phyloP scores from a whole-genome alignment of 2,329 filamentous ascomycete species.

The Cercospora sp. region DNA sequence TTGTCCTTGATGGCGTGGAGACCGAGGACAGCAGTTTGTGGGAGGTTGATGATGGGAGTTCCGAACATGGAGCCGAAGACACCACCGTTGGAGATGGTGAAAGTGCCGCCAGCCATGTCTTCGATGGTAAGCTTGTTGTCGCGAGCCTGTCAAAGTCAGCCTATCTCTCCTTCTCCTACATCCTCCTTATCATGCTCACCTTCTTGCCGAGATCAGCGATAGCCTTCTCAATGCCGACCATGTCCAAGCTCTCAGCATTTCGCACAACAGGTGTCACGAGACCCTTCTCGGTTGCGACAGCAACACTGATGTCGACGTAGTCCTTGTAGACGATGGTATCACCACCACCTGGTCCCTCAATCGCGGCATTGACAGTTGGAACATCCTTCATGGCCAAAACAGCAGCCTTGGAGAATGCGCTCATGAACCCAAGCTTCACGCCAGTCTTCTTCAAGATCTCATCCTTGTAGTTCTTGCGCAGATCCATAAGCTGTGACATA shows the following conservation, averaged over 20 bases:
- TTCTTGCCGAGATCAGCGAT: conserved; percentile 97
- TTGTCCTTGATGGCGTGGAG: conserved; percentile 97
- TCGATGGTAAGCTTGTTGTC: conserved; percentile 97
- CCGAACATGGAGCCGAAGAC: conserved; percentile 98
- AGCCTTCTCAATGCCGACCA: conserved; percentile 83
- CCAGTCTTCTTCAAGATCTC: conserved; percentile 93
- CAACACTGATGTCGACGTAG: conserved; percentile 96
- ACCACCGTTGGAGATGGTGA: conserved; percentile 95
- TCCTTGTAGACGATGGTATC: conserved; percentile 98
- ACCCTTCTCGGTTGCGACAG: conserved; percentile 95
- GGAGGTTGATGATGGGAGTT: conserved; percentile 96
- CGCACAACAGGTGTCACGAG: conserved; percentile 95
- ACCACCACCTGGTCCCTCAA: conserved; percentile 90
- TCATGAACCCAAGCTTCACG: conserved; percentile 99
- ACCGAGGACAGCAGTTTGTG: conserved; percentile 85
- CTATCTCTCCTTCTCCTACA: neutral
- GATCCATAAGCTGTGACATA: conserved; percentile 96
- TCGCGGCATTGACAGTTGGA: conserved; percentile 93
- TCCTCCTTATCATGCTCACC: conserved; percentile 52
- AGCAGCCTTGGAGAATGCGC: conserved; percentile 87
- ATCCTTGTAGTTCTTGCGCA: conserved; percentile 96
- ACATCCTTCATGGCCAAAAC: conserved; percentile 92
- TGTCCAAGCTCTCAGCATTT: conserved; percentile 84
- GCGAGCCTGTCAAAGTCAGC: conserved; percentile 63
- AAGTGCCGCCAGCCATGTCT: conserved; percentile 97